Evolutionary conservation across 225 moss, liverwort and hornwort genomes (phyloP).

Genomic region (Thuidium tamariscinum): DNA sequence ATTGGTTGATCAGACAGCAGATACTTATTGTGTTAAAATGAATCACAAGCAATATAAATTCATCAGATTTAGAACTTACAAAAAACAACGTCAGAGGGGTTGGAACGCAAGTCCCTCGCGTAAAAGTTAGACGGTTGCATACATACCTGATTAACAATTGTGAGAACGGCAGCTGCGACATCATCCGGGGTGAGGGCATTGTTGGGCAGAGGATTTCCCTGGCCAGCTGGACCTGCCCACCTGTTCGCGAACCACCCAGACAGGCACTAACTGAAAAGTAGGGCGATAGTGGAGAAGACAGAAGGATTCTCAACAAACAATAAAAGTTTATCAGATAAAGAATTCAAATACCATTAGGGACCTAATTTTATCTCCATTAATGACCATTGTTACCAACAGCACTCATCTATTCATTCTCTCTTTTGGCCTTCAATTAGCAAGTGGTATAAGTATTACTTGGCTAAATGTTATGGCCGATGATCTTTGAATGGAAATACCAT

Average conservation of each 20-base stretch:
- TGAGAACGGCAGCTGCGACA: conserved; percentile 29
- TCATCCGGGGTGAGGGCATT: conserved; percentile 28
- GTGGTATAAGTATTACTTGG: not conserved
- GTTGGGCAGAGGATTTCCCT: conserved; percentile 10
- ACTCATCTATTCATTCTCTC: not conserved
- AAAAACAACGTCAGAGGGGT: not conserved
- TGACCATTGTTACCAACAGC: not conserved
- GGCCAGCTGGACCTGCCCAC: conserved; percentile 33
- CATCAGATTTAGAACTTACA: not conserved
- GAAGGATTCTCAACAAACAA: not conserved
- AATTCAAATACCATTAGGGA: not conserved
- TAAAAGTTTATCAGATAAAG: not conserved
- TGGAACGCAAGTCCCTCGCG: not conserved
- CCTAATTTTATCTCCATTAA: not conserved
- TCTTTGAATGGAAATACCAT: not conserved
- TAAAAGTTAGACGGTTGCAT: not conserved
- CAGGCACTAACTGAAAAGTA: not conserved
- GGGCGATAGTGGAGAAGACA: not conserved
- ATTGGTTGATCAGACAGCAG: not conserved
- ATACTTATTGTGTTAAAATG: not conserved
- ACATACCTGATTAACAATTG: conserved; percentile 26
- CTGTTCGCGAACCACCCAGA: conserved; percentile 10
- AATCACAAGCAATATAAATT: not conserved
- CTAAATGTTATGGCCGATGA: not conserved
- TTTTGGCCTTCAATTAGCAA: not conserved